Evolutionary conservation across 345 rosid species (phyloP), one percentile per base, ranked within the genome.

Genomic region (Syzygium jambos): DNA sequence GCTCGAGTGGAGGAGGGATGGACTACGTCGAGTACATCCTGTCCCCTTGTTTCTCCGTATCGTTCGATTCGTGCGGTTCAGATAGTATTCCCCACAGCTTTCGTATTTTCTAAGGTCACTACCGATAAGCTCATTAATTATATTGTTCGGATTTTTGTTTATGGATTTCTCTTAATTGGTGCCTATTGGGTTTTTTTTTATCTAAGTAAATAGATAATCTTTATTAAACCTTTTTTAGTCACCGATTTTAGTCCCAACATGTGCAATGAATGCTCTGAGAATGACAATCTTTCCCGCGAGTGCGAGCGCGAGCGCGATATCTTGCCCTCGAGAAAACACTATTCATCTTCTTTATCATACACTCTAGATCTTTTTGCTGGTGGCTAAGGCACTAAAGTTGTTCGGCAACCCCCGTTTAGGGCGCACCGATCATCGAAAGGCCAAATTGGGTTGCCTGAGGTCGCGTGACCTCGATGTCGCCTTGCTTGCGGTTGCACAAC

Each of bases 21-120:
- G 1, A 88, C 95, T 85, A 94, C 98, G 98, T 95, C 87, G 88
- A 38, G 55, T 88, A 85, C 80, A 27, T 88, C 41, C 65, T 30
- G 85, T 90, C 92, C 93, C 89, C 92, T 87, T 49, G 86, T 41
- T 78, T 41, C 22, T 73, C 80, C 10, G 1, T 0, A 17, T 34
- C 78, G 6, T 38, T 11, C 46, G 78, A 17, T 4, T 8, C 43
- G 2, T 63, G 12, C 61, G n/a, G 15, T 56, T 57, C 63, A 10
- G 3, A 59, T 27, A 59, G n/a, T 61, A 61, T 61, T 4, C 73
- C 73, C n/a, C 68, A 6, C 38, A 0, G 73, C n/a, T 61, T 61
- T 14, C 34, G 73, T 61, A n/a, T 6, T 0, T 61, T n/a, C 73
- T 1, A 0, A 61, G 73, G 73, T 61, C 11, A 61, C 73, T 7